phyloP scores from a whole-genome alignment of 768 basidiomycete genomes.

The Tylopilus vinaceipallidus region DNA sequence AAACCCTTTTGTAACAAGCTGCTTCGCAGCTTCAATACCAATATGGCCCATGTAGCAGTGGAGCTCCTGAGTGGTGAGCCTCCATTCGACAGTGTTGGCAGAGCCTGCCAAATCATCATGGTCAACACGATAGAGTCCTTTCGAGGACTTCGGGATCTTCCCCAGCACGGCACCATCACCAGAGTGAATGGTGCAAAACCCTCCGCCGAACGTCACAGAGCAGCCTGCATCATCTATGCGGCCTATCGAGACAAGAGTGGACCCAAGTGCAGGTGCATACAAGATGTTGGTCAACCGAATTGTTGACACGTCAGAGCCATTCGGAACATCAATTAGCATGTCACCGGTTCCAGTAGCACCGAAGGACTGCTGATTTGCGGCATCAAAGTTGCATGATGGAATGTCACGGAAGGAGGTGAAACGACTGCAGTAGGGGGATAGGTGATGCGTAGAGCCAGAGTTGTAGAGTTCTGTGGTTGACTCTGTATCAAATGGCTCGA shows the following conservation, averaged over 20 bases:
- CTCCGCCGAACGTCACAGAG: neutral
- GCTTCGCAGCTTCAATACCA: no score
- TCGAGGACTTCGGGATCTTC: neutral
- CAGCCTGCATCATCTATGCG: neutral
- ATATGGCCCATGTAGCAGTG: neutral
- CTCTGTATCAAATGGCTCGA: no score
- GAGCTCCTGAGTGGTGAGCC: neutral
- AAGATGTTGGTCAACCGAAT: neutral
- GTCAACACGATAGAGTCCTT: neutral
- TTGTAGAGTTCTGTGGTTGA: neutral
- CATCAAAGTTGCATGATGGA: neutral
- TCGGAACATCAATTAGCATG: neutral
- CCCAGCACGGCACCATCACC: neutral
- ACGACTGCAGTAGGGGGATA: neutral
- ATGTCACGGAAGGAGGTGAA: neutral
- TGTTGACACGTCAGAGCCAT: neutral
- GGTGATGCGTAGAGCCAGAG: neutral
- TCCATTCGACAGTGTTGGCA: neutral
- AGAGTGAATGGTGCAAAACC: neutral
- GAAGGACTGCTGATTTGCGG: neutral
- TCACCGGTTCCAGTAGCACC: neutral
- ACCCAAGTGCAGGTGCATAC: neutral
- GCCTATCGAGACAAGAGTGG: neutral
- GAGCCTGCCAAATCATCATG: neutral
- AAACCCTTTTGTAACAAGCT: no score